A percentile compares a stretch with the other conserved stretches of the same genome.
Evolutionary conservation across 495 filamentous ascomycete genomes (phyloP).

Genomic region (Neurospora sp.): DNA sequence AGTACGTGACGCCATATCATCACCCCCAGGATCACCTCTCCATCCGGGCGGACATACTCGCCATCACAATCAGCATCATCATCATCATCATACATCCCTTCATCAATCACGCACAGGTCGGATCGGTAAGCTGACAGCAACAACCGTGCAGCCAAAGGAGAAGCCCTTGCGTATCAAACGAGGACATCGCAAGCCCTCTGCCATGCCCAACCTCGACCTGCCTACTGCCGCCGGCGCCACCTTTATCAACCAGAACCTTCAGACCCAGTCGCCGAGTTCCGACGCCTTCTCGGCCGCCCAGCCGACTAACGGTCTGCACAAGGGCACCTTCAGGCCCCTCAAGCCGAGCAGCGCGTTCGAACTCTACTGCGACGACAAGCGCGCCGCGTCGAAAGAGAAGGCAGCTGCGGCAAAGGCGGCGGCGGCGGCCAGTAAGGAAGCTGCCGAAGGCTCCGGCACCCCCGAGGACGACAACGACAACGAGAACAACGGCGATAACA

Average conservation of each 20-base stretch:
- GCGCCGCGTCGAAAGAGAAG: constrained; percentile 28
- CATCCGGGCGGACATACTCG: constrained; percentile 2
- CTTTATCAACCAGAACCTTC: constrained; percentile 35
- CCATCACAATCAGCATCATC: constrained; percentile 1
- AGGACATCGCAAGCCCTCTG: constrained; percentile 48
- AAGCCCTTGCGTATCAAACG: constrained; percentile 85
- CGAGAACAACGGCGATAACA: constrained; percentile 22
- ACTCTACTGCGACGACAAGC: constrained; percentile 39
- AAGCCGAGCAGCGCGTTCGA: constrained; percentile 41
- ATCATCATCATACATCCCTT: constrained; percentile 4
- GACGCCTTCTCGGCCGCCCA: constrained; percentile 33
- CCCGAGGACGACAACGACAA: constrained; percentile 58
- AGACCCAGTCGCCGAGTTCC: constrained; percentile 36
- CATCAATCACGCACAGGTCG: constrained; percentile 6
- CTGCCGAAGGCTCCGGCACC: constrained; percentile 55
- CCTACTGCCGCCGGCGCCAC: constrained; percentile 15
- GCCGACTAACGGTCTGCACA: constrained; percentile 19
- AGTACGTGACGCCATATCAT: constrained; percentile 39
- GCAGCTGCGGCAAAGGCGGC: constrained; percentile 25
- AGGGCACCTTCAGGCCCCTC: constrained; percentile 30
- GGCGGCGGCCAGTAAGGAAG: constrained; percentile 47
- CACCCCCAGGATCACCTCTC: constrained; percentile 1
- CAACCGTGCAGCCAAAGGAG: constrained; percentile 62
- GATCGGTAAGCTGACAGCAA: constrained; percentile 16
- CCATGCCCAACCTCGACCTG: constrained; percentile 22